Base-by-base conservation (phyloP, 345 rosid genomes). In the Gossypioides kirkii region DNA sequence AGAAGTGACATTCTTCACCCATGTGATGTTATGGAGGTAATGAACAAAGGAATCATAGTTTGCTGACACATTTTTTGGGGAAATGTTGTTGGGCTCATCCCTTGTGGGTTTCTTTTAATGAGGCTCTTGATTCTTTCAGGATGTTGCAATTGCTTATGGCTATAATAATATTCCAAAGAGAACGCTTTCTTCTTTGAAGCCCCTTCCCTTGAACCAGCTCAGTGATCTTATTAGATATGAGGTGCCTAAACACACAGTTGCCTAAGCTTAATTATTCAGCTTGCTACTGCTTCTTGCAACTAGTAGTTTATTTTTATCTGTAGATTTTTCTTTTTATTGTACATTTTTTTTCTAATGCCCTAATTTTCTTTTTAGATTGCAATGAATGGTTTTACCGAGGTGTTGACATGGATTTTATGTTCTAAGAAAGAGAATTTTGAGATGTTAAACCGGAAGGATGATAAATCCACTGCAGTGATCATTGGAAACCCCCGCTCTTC, bases 21-120 rank as follows among this genome's bases (percentile, higher is more conserved):
- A 10, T 91, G 96, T 83, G 98, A 93, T 85, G 90, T 89, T 70
- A 88, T 91, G 97, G 98, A 91, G 97, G 98, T 93, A 85, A 59
- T 38, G 52, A 26, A 55, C 60, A 20, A 47, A 73, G 20, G 16
- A 32, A 65, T 22, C 49, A 50, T 20, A 17, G 61, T 72, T 60
- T 26, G 28, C 55, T 18, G 61, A 36, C 43, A 4, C 26, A 49
- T 71, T 26, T 59, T 45, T 32, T 32, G 32, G 47, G n/a, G 71
- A 49, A 47, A 68, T 14, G 58, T 49, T 65, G 43, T 50, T 68
- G 14, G 58, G 58, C n/a, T 13, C 16, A 20, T 2, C 4, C 16
- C 26, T 60, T 43, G 6, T 16, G 52, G 47, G 28, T 64, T 43
- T 64, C 75, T 55, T n/a, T 18, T 77, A 59, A 70, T 13, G 43